A percentile compares a stretch with the other conserved stretches of the same genome.
phyloP scores from a whole-genome alignment of 2,329 filamentous ascomycete species.

The Fusarium torreyae region DNA sequence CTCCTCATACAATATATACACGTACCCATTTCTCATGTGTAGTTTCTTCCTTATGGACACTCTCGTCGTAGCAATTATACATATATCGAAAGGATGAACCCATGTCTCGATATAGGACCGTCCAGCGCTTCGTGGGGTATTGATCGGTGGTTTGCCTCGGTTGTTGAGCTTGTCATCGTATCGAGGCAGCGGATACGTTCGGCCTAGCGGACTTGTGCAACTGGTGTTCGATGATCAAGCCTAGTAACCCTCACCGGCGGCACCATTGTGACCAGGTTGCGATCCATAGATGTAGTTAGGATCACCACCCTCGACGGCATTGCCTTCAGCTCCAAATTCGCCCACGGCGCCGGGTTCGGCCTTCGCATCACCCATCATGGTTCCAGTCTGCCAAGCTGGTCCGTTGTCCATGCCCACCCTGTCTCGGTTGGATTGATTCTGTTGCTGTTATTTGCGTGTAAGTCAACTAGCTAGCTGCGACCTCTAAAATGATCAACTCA shows the following conservation, averaged over 20 bases:
- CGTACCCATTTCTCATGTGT: constrained; percentile 29
- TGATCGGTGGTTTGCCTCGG: neutral
- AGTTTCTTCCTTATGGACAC: constrained; percentile 12
- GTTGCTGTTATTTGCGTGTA: constrained; percentile 53
- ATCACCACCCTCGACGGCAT: constrained; percentile 59
- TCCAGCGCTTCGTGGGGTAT: neutral
- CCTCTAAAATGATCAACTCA: constrained; percentile 64
- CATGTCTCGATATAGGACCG: constrained; percentile 7
- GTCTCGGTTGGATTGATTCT: constrained; percentile 60
- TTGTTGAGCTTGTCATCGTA: neutral
- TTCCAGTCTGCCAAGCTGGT: constrained; percentile 48
- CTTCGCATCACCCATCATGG: constrained; percentile 55
- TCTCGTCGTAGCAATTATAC: constrained; percentile 32
- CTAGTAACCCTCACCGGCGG: constrained; percentile 68
- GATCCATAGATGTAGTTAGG: constrained; percentile 68
- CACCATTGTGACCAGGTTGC: constrained; percentile 72
- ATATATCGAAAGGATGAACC: constrained; percentile 18
- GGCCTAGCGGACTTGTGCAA: neutral
- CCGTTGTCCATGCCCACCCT: constrained; percentile 55
- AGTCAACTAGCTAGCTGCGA: constrained; percentile 12
- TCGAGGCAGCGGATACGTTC: neutral
- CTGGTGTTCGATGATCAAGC: neutral
- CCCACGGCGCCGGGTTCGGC: constrained; percentile 49
- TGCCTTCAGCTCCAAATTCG: constrained; percentile 63
- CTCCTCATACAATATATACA: constrained; percentile 37